Percentiles rank a stretch among this genome's conserved stretches.
Conservation (phyloP, 1,284 basidiomycete genomes). For the Tylopilus orsonianus region DNA sequence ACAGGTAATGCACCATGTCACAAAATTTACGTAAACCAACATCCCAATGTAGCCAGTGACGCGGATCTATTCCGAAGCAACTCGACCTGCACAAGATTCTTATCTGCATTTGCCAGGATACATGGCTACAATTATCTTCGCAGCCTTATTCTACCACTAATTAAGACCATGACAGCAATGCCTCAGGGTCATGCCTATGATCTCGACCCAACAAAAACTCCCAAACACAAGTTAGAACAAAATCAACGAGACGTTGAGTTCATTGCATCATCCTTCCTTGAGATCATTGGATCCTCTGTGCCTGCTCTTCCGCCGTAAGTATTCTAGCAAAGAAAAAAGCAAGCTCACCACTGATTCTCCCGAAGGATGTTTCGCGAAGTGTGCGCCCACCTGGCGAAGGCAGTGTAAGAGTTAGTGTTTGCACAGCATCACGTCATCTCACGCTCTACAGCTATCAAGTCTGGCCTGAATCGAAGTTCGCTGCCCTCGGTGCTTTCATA, state of each 20-base stretch:
- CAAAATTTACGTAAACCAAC: slow-evolving; percentile 8
- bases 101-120: slow-evolving; percentile 82
- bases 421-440: slow-evolving; percentile 13
- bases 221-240: slow-evolving; percentile 60
- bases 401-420: slow-evolving; percentile 58
- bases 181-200: slow-evolving; percentile 78
- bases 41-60: slow-evolving; percentile 65
- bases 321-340: too few relatives aligned
- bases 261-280: slow-evolving; percentile 75
- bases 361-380: slow-evolving; percentile 84
- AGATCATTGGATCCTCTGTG: slow-evolving; percentile 73
- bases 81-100: slow-evolving; percentile 79
- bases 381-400: slow-evolving; percentile 79
- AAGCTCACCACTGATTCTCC: slow-evolving; percentile 6
- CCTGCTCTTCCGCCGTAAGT: slow-evolving; percentile 75
- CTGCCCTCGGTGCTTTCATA: slow-evolving; percentile 88
- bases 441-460: slow-evolving; percentile 43
- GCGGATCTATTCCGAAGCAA: slow-evolving; percentile 83
- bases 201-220: slow-evolving; percentile 69
- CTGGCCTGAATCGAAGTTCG: slow-evolving; percentile 84
- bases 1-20: slow-evolving; percentile 52
- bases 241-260: slow-evolving; percentile 75
- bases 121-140: slow-evolving; percentile 90
- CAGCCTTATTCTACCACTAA: slow-evolving; percentile 71
- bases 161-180: slow-evolving; percentile 71